Evolutionary conservation across 345 rosid genomes (phyloP).

Genomic region (Gossypium mustelinum): DNA sequence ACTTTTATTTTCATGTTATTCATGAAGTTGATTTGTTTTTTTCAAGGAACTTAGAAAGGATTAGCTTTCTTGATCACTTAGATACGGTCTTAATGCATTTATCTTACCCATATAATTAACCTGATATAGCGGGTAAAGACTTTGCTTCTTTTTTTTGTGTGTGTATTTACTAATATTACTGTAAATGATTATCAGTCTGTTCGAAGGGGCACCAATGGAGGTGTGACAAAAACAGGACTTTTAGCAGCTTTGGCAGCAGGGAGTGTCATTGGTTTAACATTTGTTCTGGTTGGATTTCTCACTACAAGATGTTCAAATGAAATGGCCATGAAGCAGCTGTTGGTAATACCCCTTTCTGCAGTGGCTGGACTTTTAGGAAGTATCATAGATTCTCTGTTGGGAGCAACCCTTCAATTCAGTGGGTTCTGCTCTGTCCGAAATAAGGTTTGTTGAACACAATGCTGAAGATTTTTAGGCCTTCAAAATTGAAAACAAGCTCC

Average conservation of each 20-base stretch:
- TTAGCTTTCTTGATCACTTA: background rate
- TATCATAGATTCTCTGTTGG: constrained; percentile 75
- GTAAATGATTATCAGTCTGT: constrained; percentile 56
- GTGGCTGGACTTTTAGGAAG: constrained; percentile 84
- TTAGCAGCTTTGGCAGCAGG: constrained; percentile 86
- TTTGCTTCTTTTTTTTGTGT: background rate
- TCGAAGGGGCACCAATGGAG: constrained; percentile 90
- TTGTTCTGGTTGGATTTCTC: constrained; percentile 57
- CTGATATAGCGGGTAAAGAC: background rate
- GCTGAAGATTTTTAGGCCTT: background rate
- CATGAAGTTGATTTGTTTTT: background rate
- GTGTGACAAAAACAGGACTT: constrained; percentile 76
- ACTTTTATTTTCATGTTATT: background rate
- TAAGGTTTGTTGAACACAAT: constrained; percentile 39
- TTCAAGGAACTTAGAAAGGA: background rate
- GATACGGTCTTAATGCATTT: constrained; percentile 1
- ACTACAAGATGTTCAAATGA: constrained; percentile 51
- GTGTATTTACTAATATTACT: background rate
- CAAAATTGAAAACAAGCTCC: background rate
- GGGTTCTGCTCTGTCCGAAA: constrained; percentile 91
- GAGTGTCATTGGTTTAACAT: constrained; percentile 64
- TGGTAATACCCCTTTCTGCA: constrained; percentile 66
- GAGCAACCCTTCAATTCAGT: constrained; percentile 93
- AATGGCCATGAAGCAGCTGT: constrained; percentile 63
- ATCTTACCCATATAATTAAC: background rate